A percentile compares a stretch with the other conserved stretches of the same genome.
Evolutionary conservation across 495 filamentous ascomycete species (phyloP).

Genomic region (Podospora sp.): DNA sequence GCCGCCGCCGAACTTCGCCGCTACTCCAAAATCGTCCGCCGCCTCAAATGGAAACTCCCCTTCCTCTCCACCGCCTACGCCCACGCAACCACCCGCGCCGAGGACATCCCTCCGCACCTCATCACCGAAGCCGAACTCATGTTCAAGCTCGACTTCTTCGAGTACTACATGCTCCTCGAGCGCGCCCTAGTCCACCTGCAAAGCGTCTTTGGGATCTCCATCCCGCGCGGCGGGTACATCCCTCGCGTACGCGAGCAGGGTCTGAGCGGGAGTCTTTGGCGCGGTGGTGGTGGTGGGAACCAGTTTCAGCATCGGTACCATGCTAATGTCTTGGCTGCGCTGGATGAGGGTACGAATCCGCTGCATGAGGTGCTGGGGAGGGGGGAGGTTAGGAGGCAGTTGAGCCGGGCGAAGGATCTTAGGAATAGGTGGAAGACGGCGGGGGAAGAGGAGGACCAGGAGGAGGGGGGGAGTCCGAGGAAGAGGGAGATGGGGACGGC

Average conservation of each 20-base stretch:
- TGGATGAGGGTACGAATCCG: slow-evolving; percentile 54
- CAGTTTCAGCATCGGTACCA: slow-evolving; percentile 58
- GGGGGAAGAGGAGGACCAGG: slow-evolving; percentile 48
- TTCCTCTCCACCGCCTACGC: slow-evolving; percentile 58
- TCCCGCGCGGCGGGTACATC: slow-evolving; percentile 34
- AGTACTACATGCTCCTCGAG: slow-evolving; percentile 69
- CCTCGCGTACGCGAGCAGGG: slow-evolving; percentile 14
- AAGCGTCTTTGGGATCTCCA: slow-evolving; percentile 55
- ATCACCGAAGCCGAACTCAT: slow-evolving; percentile 56
- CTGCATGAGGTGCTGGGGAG: slow-evolving; percentile 53
- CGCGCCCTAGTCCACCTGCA: slow-evolving; percentile 64
- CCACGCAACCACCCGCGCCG: slow-evolving; percentile 43
- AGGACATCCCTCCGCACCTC: slow-evolving; percentile 24
- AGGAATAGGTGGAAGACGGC: slow-evolving; percentile 70
- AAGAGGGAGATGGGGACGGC: slow-evolving; percentile 28
- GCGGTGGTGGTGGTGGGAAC: neutral
- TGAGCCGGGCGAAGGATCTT: slow-evolving; percentile 64
- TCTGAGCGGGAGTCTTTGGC: slow-evolving; percentile 1
- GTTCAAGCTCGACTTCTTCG: slow-evolving; percentile 73
- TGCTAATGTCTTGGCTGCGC: slow-evolving; percentile 61
- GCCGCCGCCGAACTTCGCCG: slow-evolving; percentile 53
- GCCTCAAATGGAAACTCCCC: slow-evolving; percentile 63
- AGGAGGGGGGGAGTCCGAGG: slow-evolving; percentile 21
- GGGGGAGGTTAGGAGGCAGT: slow-evolving; percentile 48
- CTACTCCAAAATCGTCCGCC: slow-evolving; percentile 58